Percentiles rank a stretch among this genome's conserved stretches.
phyloP scores from a whole-genome alignment of 441 rosid species.

The Populus hybrid region DNA sequence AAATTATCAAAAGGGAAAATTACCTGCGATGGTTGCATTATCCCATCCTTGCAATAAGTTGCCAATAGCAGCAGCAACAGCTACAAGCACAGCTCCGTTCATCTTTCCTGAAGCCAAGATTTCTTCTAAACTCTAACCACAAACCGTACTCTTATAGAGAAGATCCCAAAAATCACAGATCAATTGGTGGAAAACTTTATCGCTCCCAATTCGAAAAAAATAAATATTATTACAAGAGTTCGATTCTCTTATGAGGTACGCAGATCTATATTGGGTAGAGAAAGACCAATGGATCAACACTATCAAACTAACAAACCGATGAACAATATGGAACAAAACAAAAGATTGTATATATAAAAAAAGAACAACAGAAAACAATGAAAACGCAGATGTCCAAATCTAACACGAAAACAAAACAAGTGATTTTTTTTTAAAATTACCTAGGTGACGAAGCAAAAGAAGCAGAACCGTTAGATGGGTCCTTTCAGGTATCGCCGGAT shows the following conservation, averaged over 20 bases:
- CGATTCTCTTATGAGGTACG: conserved; percentile 1
- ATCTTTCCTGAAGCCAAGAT: conserved; percentile 36
- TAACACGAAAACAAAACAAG: conserved; percentile 22
- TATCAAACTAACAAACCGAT: conserved; percentile 5
- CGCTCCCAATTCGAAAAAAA: conserved; percentile 13
- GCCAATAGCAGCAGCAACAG: conserved; percentile 90
- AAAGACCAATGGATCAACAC: conserved; percentile 18
- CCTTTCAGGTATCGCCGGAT: conserved; percentile 24
- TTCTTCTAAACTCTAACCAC: conserved; percentile 21
- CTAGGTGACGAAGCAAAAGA: conserved; percentile 28
- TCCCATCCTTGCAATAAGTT: conserved; percentile 99
- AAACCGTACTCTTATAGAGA: conserved; percentile 24
- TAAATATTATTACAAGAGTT: conserved; percentile 9
- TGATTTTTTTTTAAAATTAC: conserved; percentile 19
- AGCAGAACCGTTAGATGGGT: conserved; percentile 27
- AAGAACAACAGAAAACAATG: conserved; percentile 2
- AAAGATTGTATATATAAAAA: not conserved
- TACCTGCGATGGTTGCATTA: conserved; percentile 97
- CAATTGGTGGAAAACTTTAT: conserved; percentile 21
- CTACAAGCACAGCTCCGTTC: conserved; percentile 93
- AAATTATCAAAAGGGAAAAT: conserved; percentile 7
- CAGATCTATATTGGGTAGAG: not conserved
- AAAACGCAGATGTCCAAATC: conserved; percentile 35
- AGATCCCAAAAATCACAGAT: conserved; percentile 18
- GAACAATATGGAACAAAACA: conserved; percentile 1